Evolutionary conservation across 2,329 filamentous ascomycete genomes (phyloP), one percentile per base, ranked within the genome.

Genomic region (Alternaria ventricosa): DNA sequence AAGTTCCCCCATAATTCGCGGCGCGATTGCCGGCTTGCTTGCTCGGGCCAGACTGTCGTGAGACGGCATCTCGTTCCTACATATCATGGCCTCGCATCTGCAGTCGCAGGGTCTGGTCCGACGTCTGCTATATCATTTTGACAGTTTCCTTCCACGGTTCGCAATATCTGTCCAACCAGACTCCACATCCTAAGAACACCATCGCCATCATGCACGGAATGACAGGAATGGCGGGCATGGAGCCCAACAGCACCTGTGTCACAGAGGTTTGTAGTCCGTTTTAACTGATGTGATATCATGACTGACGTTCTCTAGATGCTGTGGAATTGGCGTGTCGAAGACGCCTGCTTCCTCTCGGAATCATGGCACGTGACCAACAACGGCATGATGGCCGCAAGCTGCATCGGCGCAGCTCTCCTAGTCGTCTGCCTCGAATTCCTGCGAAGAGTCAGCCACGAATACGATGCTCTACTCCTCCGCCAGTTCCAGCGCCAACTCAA

Each of bases 331-430:
- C 85, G 91, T 78, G 90, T 89, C 4, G 82, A 92, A 75, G 88
- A 91, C 75, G 81, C 89, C 20, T 93, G 84, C 65, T 95, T 96
- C 84, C 86, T 96, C 74, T 82, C 90, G 23, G 71, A 77, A 8
- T 84, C 85, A 22, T 96, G 92, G 92, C 89, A 89, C 73, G 87
- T 95, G 77, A 89, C 82, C 15, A 90, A 89, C 23, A 81, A 79
- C 3, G 89, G 86, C 77, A 90, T 90, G 86, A 95, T 96, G 75
- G 92, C 90, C 51, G 92, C 90, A 22, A 91, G 89, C 56, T 96
- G 92, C 81, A 90, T 96, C 74, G 92, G 91, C 64, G 89, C 93
- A 36, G 84, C 93, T 65, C 82, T 90, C n/a, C 88, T 96, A 57
- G 90, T 92, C 69, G 85, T 95, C 56, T 73, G 81, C 6, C 89